These are phyloP conservation scores for Marchantia paleacea DNA, from an alignment of 225 moss, liverwort and hornwort species.

Conservation along the genomic window DNA sequence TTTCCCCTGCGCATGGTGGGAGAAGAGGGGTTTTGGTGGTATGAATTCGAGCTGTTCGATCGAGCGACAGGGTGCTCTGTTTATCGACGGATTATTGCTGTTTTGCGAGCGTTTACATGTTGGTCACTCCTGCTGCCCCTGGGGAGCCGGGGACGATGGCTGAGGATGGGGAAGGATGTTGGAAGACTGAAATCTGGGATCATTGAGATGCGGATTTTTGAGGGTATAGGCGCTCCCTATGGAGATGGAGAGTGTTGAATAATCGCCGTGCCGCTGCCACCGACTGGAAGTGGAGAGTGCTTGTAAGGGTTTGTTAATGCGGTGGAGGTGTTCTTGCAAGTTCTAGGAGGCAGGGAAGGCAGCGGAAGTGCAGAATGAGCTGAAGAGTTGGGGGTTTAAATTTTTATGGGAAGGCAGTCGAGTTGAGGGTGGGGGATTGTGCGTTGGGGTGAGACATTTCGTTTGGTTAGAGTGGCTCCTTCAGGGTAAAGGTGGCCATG, in stretches of 20 bases:
- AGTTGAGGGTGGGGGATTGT: neutral
- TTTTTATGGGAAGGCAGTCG: neutral
- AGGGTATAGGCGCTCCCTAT: neutral
- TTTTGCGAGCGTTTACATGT: neutral
- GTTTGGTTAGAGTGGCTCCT: neutral
- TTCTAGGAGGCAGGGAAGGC: neutral
- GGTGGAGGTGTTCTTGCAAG: neutral
- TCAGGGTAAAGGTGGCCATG: slow-evolving; percentile 22
- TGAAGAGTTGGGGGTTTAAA: neutral
- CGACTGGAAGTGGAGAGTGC: neutral
- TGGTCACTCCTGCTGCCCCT: neutral
- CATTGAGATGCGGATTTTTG: neutral
- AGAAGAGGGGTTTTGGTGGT: neutral
- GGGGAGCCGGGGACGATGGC: neutral
- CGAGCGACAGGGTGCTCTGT: neutral
- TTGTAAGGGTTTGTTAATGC: neutral
- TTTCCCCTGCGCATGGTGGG: neutral
- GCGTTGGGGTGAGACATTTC: neutral
- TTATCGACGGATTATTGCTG: neutral
- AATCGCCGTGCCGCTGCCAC: neutral
- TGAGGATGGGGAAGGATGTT: neutral
- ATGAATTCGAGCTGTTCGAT: neutral
- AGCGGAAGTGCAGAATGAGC: neutral
- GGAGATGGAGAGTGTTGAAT: neutral
- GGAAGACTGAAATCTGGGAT: neutral